Base-by-base conservation (phyloP, 2,329 filamentous ascomycete species). In the Epicoccum sorghinum region DNA sequence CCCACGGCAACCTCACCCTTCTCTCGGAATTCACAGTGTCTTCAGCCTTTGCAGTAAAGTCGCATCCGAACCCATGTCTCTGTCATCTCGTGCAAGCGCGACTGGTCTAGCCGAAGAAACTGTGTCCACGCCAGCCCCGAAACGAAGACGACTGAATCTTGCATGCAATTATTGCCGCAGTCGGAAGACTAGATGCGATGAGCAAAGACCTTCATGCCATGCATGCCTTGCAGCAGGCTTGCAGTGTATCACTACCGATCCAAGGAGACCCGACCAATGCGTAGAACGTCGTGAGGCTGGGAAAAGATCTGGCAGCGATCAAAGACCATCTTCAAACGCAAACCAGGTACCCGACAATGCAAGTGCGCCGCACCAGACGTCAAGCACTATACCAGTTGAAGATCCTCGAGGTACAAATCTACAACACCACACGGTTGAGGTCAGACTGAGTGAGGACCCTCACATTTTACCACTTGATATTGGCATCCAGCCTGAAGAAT, bases 101-200 rank as follows among this genome's bases (percentile, higher is more conserved):
- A 13, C 39, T 30, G 6, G 6, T 30, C 24, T 12, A n/a, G 3
- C 13, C 3, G 39, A 22, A 14, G 23, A 30, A 18, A 7, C 39
- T 9, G n/a, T 8, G 18, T 18, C 25, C 4, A 13, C 39, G 13
- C 39, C 39, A 25, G 14, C 24, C 8, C 25, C 39, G 18, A 42
- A 42, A n/a, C 39, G 39, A 13, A 25, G 39, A 42, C 39, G 39
- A 13, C 13, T 42, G 6, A 42, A 42, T 18, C 39, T 42, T 18
- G 39, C 39, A 4, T 42, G 39, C 39, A 42, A 42, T 25, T 42
- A 42, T 25, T 42, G 39, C 10, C 39, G 39, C 24, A 42, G 39
- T 13, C 39, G 39, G 6, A 42, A 42, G 13, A 42, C 39, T 8
- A 42, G 39, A 30, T 42, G 39, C n/a, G 39, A 42, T 30, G 39